Evolutionary conservation across 306 rosid species (phyloP).

Genomic region (Crataegus laevigata): DNA sequence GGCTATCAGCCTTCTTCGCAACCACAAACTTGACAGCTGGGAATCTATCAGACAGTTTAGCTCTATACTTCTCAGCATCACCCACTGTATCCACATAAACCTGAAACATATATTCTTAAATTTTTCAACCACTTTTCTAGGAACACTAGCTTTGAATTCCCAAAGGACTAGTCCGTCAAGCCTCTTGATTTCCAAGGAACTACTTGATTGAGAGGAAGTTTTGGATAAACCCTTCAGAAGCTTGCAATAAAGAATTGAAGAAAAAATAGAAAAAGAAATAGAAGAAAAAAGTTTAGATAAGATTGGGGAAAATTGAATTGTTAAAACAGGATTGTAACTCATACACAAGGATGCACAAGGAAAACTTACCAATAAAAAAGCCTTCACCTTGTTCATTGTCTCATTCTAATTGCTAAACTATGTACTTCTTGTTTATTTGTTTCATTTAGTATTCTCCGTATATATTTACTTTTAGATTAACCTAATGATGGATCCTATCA

Average conservation of each 20-base stretch:
- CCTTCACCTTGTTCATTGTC: background rate
- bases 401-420: background rate
- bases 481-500: background rate
- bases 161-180: background rate
- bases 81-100: slow-evolving; percentile 92
- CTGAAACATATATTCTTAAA: slow-evolving; percentile 35
- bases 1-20: slow-evolving; percentile 97
- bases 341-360: background rate
- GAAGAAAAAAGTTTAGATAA: background rate
- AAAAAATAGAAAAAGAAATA: background rate
- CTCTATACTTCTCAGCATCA: slow-evolving; percentile 74
- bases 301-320: background rate
- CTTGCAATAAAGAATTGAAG: background rate
- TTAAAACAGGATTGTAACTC: background rate
- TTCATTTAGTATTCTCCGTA: background rate
- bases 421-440: background rate
- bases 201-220: background rate
- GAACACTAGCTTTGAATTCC: background rate
- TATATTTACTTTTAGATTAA: background rate
- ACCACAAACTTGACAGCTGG: slow-evolving; percentile 81
- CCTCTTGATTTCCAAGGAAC: background rate
- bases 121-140: background rate
- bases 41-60: slow-evolving; percentile 54
- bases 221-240: background rate
- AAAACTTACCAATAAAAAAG: background rate